Percentiles rank a stretch among this genome's conserved stretches.
These are phyloP conservation scores for Candida berthetii DNA, from an alignment of 805 yeast species.

Conservation along the genomic window DNA sequence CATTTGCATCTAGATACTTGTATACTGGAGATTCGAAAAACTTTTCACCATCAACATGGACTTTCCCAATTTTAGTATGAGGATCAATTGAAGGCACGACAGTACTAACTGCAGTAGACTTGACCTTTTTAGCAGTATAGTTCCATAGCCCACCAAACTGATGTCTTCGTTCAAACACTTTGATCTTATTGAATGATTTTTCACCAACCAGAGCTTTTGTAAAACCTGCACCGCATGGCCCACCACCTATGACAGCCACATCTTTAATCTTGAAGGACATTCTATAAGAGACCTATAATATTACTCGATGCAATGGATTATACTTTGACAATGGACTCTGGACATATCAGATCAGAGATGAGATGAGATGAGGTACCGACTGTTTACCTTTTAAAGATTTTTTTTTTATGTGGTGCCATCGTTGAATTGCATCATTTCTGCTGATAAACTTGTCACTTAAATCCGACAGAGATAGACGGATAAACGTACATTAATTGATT, in stretches of 20 bases:
- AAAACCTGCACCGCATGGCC: conserved; percentile 66
- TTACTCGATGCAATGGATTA: no score
- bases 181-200: conserved; percentile 36
- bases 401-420: no score
- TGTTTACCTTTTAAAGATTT: no score
- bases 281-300: no score
- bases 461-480: not conserved
- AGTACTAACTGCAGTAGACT: not conserved
- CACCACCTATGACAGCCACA: conserved; percentile 72
- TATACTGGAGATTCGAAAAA: conserved; percentile 55
- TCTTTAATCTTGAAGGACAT: conserved; percentile 4
- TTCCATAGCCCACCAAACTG: conserved; percentile 83
- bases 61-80: conserved; percentile 10
- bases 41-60: conserved; percentile 14
- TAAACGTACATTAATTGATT: no score
- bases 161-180: conserved; percentile 52
- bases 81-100: conserved; percentile 26
- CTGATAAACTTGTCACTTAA: not conserved
- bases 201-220: conserved; percentile 60
- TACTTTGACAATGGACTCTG: no score
- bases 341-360: no score
- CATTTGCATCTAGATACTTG: conserved; percentile 62
- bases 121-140: conserved; percentile 23
- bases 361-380: no score
- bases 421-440: not conserved